Evolutionary conservation across 345 rosid species (phyloP), one percentile per base, ranked within the genome.

Genomic region (Lagerstroemia speciosa): DNA sequence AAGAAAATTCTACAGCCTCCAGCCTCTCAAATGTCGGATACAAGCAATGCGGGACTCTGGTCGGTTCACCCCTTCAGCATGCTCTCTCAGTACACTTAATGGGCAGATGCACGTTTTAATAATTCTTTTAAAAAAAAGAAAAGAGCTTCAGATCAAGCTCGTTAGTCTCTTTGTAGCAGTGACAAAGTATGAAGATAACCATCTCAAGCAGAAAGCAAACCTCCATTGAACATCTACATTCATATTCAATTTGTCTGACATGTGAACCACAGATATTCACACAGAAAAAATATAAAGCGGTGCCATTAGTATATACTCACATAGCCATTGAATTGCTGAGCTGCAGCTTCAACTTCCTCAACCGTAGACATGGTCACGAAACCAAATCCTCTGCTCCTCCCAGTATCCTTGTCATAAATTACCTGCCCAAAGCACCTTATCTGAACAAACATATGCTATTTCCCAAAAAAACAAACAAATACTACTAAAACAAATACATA

Each of bases 341-440:
- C 87, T 68, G 96, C 97, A 24, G 88, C 83, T 79, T 87, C 82
- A 77, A 79, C 97, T 79, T 91, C 98, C 77, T 88, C 81, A 8
- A 15, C 52, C 10, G 84, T 69, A 0, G 96, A 87, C 99, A 94
- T 94, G 64, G 97, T 94, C 77, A 94, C 99, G 68, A 94, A 94
- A 46, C 90, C 99, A 71, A 94, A 94, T 58, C 99, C 99, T 72
- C 99, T 84, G 85, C 98, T 94, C 78, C 99, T 78, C 40, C 99
- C 98, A 55, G 98, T 89, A 48, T 80, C 78, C 82, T 89, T 94
- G 76, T 94, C 96, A 77, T 94, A 94, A 45, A 91, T 94, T 3
- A 94, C 98, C 99, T 94, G 74, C 69, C 78, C 76, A 64, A 80
- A 67, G 31, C 65, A 16, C 34, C 16, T 24, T 4, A n/a, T 27